These are phyloP conservation scores for Venturia oleaginea DNA, from an alignment of 2,329 filamentous ascomycete species.

Conservation along the genomic window DNA sequence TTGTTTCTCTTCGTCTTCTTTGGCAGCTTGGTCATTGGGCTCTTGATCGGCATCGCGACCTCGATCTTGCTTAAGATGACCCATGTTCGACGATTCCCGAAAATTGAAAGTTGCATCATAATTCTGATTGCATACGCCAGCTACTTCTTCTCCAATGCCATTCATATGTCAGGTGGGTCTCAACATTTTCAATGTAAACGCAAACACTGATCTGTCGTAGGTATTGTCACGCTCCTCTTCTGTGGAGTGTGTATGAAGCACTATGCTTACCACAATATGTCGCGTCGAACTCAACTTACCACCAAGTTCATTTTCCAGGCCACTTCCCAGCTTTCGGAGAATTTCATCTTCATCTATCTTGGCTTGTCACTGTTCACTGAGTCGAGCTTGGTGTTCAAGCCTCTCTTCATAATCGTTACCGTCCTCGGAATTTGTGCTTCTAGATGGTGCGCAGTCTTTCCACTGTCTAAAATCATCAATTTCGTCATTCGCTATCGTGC, in stretches of 20 bases:
- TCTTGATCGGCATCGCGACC: slow-evolving; percentile 76
- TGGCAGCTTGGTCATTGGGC: slow-evolving; percentile 80
- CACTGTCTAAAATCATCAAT: slow-evolving; percentile 81
- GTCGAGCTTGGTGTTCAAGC: slow-evolving; percentile 78
- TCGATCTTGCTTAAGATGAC: slow-evolving; percentile 91
- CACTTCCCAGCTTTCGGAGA: slow-evolving; percentile 89
- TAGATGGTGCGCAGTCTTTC: slow-evolving; percentile 90
- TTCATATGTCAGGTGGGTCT: slow-evolving; percentile 82
- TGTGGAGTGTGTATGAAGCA: slow-evolving; percentile 98
- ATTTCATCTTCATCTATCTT: slow-evolving; percentile 99
- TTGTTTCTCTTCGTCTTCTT: slow-evolving; percentile 97
- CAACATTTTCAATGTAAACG: neutral
- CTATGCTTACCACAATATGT: slow-evolving; percentile 99
- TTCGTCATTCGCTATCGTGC: slow-evolving; percentile 85
- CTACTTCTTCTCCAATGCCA: slow-evolving; percentile 95
- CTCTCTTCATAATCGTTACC: slow-evolving; percentile 88
- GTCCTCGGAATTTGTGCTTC: slow-evolving; percentile 86
- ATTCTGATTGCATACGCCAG: slow-evolving; percentile 91
- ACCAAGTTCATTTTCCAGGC: slow-evolving; percentile 98
- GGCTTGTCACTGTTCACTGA: slow-evolving; percentile 93
- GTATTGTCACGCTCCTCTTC: slow-evolving; percentile 92
- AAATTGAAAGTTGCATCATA: slow-evolving; percentile 93
- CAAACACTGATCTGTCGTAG: slow-evolving; percentile 35
- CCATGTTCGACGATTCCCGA: slow-evolving; percentile 81
- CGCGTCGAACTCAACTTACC: slow-evolving; percentile 87